phyloP scores from a whole-genome alignment of 768 basidiomycete species.

The Tylopilus subfusipes region DNA sequence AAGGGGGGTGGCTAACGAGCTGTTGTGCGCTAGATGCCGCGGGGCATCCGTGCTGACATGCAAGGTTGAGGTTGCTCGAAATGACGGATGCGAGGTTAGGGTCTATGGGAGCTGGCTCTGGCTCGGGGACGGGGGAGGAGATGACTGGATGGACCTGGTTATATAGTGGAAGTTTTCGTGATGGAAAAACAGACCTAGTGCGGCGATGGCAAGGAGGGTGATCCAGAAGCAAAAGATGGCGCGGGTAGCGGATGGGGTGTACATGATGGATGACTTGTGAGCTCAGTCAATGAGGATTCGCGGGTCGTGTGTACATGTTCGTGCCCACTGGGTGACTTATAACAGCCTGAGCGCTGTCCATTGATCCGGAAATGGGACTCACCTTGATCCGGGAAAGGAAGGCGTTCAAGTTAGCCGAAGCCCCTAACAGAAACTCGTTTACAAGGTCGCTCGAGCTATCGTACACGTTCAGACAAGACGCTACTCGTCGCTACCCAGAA shows the following conservation, averaged over 20 bases:
- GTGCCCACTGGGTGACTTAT: too few species aligned
- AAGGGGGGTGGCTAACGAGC: conserved; percentile 11
- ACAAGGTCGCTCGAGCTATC: conserved; percentile 14
- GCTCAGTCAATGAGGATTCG: conserved; percentile 20
- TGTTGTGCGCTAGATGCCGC: conserved; percentile 19
- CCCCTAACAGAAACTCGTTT: background rate
- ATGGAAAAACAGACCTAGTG: conserved; percentile 15
- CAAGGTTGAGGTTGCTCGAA: conserved; percentile 24
- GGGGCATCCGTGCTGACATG: conserved; percentile 23
- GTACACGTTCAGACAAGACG: conserved; percentile 7
- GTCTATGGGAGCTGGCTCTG: conserved; percentile 27
- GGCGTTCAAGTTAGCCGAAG: background rate
- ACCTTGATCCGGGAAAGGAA: conserved; percentile 15
- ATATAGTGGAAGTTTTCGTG: background rate
- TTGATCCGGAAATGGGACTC: conserved; percentile 27
- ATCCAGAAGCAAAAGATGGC: conserved; percentile 19
- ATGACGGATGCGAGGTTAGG: conserved; percentile 12
- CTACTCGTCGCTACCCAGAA: background rate
- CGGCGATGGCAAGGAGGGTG: conserved; percentile 18
- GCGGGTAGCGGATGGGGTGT: conserved; percentile 10
- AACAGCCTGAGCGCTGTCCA: background rate
- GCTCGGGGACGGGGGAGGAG: conserved; percentile 22
- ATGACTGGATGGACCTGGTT: conserved; percentile 8
- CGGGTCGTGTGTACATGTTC: too few species aligned
- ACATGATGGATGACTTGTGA: conserved; percentile 8